Evolutionary conservation across 805 yeast species (phyloP).

Genomic region (Phaffomyces antillensis): DNA sequence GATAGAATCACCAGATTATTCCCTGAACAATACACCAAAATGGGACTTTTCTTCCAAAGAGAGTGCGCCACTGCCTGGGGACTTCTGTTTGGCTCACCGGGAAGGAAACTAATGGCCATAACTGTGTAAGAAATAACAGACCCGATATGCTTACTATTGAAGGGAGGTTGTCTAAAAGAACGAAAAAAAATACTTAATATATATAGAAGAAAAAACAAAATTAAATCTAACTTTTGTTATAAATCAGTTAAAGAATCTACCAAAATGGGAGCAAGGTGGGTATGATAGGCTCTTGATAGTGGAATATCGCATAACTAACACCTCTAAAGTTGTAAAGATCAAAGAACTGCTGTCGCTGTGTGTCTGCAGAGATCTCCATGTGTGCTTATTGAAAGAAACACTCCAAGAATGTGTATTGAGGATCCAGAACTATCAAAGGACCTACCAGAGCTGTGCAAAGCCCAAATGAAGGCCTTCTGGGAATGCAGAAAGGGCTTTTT

Average conservation of each 20-base stretch:
- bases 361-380: constrained; percentile 96
- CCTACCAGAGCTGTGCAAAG: constrained; percentile 81
- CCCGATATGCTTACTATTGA: background rate
- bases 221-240: background rate
- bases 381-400: constrained; percentile 81
- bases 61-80: constrained; percentile 50
- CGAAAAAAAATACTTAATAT: background rate
- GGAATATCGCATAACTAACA: background rate
- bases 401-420: constrained; percentile 81
- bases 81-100: constrained; percentile 73
- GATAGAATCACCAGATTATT: constrained; percentile 70
- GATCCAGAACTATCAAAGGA: constrained; percentile 70
- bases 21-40: constrained; percentile 72
- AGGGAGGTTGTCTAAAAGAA: background rate
- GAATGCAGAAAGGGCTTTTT: constrained; percentile 89
- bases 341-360: constrained; percentile 89
- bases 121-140: background rate
- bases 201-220: background rate
- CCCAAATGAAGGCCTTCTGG: constrained; percentile 76
- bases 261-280: constrained; percentile 47
- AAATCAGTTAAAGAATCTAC: background rate
- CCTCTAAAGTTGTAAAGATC: constrained; percentile 74
- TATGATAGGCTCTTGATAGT: background rate
- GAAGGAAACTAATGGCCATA: constrained; percentile 64
- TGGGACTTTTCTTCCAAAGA: constrained; percentile 47